Conservation (phyloP, 352 stramenopile genomes). For the Pythium aristosporum region DNA sequence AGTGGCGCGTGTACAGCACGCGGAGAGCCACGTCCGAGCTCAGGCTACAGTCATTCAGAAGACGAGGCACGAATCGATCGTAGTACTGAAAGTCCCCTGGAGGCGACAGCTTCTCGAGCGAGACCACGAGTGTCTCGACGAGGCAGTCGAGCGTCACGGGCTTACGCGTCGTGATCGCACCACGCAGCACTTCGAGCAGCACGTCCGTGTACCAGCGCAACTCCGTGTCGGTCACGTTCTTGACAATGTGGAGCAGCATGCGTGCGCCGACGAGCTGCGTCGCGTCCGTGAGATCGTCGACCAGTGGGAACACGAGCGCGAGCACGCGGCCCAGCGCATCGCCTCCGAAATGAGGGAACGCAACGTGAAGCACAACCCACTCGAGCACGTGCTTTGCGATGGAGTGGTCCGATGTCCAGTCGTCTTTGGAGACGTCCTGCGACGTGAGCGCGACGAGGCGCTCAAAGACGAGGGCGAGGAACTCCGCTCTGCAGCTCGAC, state of each 20-base stretch:
- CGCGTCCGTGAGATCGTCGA: slow-evolving; percentile 67
- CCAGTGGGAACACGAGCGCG: slow-evolving; percentile 73
- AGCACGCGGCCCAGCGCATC: slow-evolving; percentile 74
- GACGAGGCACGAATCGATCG: slow-evolving; percentile 58
- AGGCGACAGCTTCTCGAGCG: slow-evolving; percentile 64
- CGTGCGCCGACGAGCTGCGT: slow-evolving; percentile 61
- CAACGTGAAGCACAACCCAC: slow-evolving; percentile 52
- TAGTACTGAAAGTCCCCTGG: slow-evolving; percentile 58
- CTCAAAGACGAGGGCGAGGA: slow-evolving; percentile 10
- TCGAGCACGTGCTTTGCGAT: slow-evolving; percentile 60
- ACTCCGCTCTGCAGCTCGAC: neutral
- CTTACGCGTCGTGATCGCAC: slow-evolving; percentile 61
- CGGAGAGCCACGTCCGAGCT: slow-evolving; percentile 56
- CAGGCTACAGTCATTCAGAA: slow-evolving; percentile 69
- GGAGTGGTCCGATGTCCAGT: slow-evolving; percentile 51
- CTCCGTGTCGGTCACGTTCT: slow-evolving; percentile 66
- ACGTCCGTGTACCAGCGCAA: slow-evolving; percentile 82
- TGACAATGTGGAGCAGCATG: slow-evolving; percentile 62
- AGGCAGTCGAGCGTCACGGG: slow-evolving; percentile 51
- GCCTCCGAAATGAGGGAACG: slow-evolving; percentile 56
- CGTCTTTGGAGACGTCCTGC: slow-evolving; percentile 58
- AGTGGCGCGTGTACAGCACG: slow-evolving; percentile 49
- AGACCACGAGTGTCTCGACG: slow-evolving; percentile 53
- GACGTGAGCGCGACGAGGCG: slow-evolving; percentile 34
- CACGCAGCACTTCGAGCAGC: slow-evolving; percentile 68